Evolutionary conservation across 129 eudicot genomes (phyloP), one percentile per base, ranked within the genome.

Genomic region (Dittrichia graveolens): DNA sequence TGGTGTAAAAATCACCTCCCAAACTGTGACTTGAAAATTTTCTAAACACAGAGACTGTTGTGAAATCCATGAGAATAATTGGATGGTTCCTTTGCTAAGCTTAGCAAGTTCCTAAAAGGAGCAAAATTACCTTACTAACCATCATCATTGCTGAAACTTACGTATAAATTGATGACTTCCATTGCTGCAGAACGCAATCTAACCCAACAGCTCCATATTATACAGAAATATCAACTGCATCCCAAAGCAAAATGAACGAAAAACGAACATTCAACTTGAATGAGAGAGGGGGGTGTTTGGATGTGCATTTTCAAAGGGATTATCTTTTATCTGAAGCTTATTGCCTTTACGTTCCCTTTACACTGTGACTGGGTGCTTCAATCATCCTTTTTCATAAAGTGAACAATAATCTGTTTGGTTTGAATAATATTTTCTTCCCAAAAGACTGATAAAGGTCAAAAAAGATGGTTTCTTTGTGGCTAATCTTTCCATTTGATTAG

Each of bases 161-260:
- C 15, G 79, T 61, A 65, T 57, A 13, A 56, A 54, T 64, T 57
- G 43, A 54, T 37, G 5, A 47, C 43, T 69, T 79, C 12, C 10
- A 43, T 69, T 18, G 58, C 47, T 8, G 37, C 35, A 8, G 47
- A 13, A 60, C 12, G 67, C 48, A 61, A 67, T 40, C 42, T 15
- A 78, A 69, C 75, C 16, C 52, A n/a, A 38, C 47, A 18, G 6
- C 60, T 39, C 55, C 61, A 31, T 47, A 38, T 57, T 50, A 62
- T 72, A 40, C 72, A 70, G 41, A 52, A 41, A 66, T 61, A 50
- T 47, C n/a, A 82, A 73, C 76, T 82, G 74, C 77, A 77, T 41
- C 71, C 72, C 39, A 45, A 64, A 55, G 49, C 52, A 65, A 16
- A 66, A 11, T 53, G 44, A 66, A 46, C 6, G 19, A 18, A 12